A percentile compares a stretch with the other conserved stretches of the same genome.
These are phyloP conservation scores for Davidsoniella australis DNA, from an alignment of 2,329 filamentous ascomycete genomes.

Conservation along the genomic window DNA sequence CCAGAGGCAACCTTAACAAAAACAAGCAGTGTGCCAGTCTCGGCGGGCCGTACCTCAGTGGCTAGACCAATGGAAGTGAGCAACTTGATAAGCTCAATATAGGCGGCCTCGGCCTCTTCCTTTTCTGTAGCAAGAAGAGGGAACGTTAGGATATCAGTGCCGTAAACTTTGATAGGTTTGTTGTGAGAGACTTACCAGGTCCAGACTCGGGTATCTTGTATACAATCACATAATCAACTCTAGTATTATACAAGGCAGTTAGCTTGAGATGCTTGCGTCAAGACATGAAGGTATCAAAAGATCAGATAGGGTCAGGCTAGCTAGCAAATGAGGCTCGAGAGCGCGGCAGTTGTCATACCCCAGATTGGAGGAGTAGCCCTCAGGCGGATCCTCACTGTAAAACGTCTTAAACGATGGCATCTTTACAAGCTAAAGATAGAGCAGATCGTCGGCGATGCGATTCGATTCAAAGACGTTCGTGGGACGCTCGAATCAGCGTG, in stretches of 20 bases:
- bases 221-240: conserved; percentile 78
- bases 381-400: conserved; percentile 10
- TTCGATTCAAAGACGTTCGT: not conserved
- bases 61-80: conserved; percentile 67
- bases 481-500: not conserved
- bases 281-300: not conserved
- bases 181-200: conserved; percentile 30
- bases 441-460: not conserved
- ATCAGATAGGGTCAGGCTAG: not conserved
- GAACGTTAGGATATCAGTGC: not conserved
- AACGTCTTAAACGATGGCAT: conserved; percentile 12
- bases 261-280: not conserved
- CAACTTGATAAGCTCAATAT: conserved; percentile 59
- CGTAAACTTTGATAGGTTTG: not conserved
- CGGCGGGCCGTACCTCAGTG: conserved; percentile 72
- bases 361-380: conserved; percentile 11
- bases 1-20: conserved; percentile 69
- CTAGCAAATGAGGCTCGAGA: not conserved
- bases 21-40: conserved; percentile 57
- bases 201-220: conserved; percentile 48
- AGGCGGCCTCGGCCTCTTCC: conserved; percentile 55
- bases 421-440: not conserved
- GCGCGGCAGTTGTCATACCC: conserved; percentile 1
- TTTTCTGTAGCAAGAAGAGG: conserved; percentile 7
- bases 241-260: conserved; percentile 15